phyloP scores from a whole-genome alignment of 257 asterid species.

The Solanum raphanifolium region DNA sequence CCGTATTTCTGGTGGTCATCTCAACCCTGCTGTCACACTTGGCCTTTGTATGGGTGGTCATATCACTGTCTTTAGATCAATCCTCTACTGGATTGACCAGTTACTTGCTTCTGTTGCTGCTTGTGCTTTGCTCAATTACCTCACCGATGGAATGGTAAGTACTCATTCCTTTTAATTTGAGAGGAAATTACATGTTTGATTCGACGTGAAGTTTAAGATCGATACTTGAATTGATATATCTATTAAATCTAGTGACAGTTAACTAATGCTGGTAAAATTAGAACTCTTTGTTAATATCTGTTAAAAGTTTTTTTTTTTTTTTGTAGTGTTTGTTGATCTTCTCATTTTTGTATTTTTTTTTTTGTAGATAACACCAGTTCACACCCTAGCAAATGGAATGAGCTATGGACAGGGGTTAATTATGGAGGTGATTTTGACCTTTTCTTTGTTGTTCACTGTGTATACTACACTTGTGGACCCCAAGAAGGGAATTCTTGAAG shows the following conservation, averaged over 20 bases:
- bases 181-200: too few species aligned
- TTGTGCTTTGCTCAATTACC: constrained; percentile 60
- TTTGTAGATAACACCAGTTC: constrained; percentile 64
- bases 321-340: neutral
- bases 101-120: constrained; percentile 90
- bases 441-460: constrained; percentile 72
- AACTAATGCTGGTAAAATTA: too few species aligned
- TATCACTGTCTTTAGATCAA: constrained; percentile 63
- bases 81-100: constrained; percentile 82
- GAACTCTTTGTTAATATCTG: too few species aligned
- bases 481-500: constrained; percentile 68
- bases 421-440: constrained; percentile 81
- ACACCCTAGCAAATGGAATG: constrained; percentile 68
- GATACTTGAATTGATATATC: too few species aligned
- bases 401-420: constrained; percentile 52
- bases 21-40: constrained; percentile 88
- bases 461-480: constrained; percentile 93
- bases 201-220: too few species aligned
- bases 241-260: too few species aligned
- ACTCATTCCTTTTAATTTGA: neutral
- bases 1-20: constrained; percentile 86
- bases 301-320: neutral
- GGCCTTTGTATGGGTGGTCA: constrained; percentile 79
- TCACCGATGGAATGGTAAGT: constrained; percentile 76
- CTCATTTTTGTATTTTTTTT: neutral